Base-by-base conservation (phyloP, 2,329 filamentous ascomycete genomes). In the Trichoderma arundinaceum region DNA sequence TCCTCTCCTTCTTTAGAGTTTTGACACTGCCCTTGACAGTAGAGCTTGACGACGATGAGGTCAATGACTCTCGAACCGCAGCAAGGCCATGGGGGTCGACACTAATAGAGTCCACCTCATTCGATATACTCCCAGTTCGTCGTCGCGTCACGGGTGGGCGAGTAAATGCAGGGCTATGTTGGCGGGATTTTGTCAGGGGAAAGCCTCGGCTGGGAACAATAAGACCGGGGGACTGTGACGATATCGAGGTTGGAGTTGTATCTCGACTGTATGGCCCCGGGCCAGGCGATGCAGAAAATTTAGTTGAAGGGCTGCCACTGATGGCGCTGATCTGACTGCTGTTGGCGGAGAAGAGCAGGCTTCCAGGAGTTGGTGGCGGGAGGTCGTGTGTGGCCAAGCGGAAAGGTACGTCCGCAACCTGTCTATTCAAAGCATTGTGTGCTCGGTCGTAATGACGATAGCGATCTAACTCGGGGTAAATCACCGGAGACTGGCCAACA, bases 161-260 rank as follows among this genome's bases (percentile, higher is more conserved):
- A 58, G 80, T 85, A 67, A 83, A 76, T 54, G 82, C 79, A 53
- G 84, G 86, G 72, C 86, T 89, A 63, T 77, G 78, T 74, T 87
- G 85, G 70, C 82, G 82, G 66, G 76, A 73, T 70, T 83, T 82
- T n/a, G 32, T 48, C 8, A 80, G 75, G 57, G 79, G 77, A 32
- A 76, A 82, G 70, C 74, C 81, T 68, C 77, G 81, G 68, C 75
- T 80, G 62, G 77, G 85, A 67, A 72, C 83, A 74, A 86, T 77
- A 4, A 89, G 76, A 3, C 86, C 84, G 3, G 91, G 89, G 15
- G 90, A 93, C 71, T 90, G 89, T 1, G 91, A 93, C 7, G 88
- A 90, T 68, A 91, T 88, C 9, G 91, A 93, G 4, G 90, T 92
- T 7, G 91, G 91, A 3, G 91, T 93, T 0, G 90, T 92, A 66